Evolutionary conservation across 2,329 filamentous ascomycete species (phyloP), one percentile per base, ranked within the genome.

Genomic region (Myriosclerotinia curreyana): DNA sequence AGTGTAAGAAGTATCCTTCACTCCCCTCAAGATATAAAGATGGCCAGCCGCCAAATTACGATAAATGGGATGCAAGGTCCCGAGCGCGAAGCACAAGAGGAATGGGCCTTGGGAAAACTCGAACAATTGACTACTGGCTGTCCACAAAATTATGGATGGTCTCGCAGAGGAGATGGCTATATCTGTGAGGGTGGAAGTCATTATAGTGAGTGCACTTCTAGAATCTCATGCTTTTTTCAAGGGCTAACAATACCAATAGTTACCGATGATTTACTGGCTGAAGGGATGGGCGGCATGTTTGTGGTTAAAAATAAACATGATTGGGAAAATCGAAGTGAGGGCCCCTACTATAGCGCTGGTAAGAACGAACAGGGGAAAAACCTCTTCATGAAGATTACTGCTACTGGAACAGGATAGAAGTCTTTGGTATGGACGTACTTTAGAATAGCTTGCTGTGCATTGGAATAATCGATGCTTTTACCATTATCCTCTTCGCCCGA

Each of bases 251-350:
- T 31, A 31, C 4, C 28, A 31, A 31, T 31, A 31, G 28, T 71
- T n/a, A 65, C 66, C 1, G 69, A 72, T 59, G 52, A 61, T 5
- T 46, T 71, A 1, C 25, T 72, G 8, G 64, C 64, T 1, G 67
- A 71, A 36, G 69, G 69, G 0, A 66, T 65, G 42, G 68, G 69
- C 17, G 69, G 69, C 0, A 38, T 68, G 22, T 69, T 51, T 49
- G 42, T 14, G 22, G 48, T 63, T 20, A 59, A 63, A 20, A n/a
- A 58, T 28, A 56, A 46, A 31, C 14, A 51, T 44, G 52, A 63
- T 49, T 63, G 61, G 61, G 17, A 63, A 14, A 49, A 63, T 59
- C 46, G 61, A 22, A 49, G 15, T 9, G 52, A 59, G 38, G 61
- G 61, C 7, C 52, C 53, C 8, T 63, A 63, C 36, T 63, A 63